Conservation (phyloP, 179 eudicot species). For the Vitellaria paradoxa region DNA sequence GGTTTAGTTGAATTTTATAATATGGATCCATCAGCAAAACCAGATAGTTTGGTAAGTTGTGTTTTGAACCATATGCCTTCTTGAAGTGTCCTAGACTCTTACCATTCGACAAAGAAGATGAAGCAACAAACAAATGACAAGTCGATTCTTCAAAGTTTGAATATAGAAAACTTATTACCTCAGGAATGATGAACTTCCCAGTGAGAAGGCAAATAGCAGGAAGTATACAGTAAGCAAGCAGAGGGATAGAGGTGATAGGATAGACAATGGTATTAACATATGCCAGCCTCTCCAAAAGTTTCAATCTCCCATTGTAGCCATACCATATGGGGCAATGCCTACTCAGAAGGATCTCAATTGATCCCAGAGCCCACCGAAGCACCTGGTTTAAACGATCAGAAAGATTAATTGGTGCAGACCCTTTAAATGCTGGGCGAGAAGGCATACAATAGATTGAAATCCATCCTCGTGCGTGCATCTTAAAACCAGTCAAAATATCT, state of each 20-base stretch:
- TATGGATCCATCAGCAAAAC: neutral
- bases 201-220: conserved; percentile 88
- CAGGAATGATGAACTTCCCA: conserved; percentile 72
- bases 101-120: neutral
- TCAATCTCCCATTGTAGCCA: conserved; percentile 71
- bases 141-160: neutral
- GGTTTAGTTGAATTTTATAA: neutral
- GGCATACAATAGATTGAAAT: conserved; percentile 90
- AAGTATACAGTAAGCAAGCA: conserved; percentile 74
- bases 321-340: conserved; percentile 97
- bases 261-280: conserved; percentile 86
- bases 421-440: conserved; percentile 85
- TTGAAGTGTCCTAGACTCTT: neutral
- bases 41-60: neutral
- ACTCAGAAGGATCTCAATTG: conserved; percentile 78
- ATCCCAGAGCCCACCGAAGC: conserved; percentile 93
- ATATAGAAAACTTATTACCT: conserved; percentile 30
- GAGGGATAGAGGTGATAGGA: conserved; percentile 80
- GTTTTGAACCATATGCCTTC: neutral
- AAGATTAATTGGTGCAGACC: conserved; percentile 95
- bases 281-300: conserved; percentile 76
- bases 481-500: conserved; percentile 90
- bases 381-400: conserved; percentile 94
- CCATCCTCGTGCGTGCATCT: conserved; percentile 95
- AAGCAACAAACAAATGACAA: conserved; percentile 4